A percentile compares a stretch with the other conserved stretches of the same genome.
phyloP scores from a whole-genome alignment of 2,329 filamentous ascomycete species.

The Aspergillus aculeatus region DNA sequence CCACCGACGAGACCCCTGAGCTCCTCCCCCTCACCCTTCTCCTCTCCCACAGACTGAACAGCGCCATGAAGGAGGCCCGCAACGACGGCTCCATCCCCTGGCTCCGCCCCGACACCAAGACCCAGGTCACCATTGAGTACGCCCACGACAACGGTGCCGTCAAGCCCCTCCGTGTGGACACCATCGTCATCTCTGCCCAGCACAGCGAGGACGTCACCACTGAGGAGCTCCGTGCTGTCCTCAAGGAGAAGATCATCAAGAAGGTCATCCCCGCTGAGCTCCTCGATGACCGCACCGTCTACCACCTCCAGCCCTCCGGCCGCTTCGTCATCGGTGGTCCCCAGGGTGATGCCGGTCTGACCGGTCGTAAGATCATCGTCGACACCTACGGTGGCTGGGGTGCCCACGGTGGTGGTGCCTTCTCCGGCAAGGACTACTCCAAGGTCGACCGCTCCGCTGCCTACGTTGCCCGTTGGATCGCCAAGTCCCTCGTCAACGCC shows the following conservation, averaged over 20 bases:
- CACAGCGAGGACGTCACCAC: constrained; percentile 86
- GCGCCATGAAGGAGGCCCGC: constrained; percentile 86
- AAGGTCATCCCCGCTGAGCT: constrained; percentile 88
- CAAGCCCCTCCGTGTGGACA: constrained; percentile 88
- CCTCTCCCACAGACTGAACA: constrained; percentile 95
- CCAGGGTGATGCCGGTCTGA: constrained; percentile 97
- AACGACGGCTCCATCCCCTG: constrained; percentile 84
- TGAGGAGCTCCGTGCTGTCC: constrained; percentile 88
- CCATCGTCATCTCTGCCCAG: constrained; percentile 93
- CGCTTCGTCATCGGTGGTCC: constrained; percentile 99
- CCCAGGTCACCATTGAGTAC: constrained; percentile 98
- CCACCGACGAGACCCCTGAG: constrained; percentile 98
- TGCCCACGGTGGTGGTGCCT: constrained; percentile 98
- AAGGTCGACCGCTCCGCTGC: constrained; percentile 99
- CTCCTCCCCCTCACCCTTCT: constrained; percentile 91
- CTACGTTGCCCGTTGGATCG: constrained; percentile 97
- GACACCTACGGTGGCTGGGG: constrained; percentile 99
- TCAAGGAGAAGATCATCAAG: constrained; percentile 97
- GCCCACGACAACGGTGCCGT: constrained; percentile 91
- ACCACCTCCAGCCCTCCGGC: constrained; percentile 98
- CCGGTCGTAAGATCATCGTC: constrained; percentile 98
- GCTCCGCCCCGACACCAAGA: constrained; percentile 99
- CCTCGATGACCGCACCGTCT: constrained; percentile 88
- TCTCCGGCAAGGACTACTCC: constrained; percentile 99
- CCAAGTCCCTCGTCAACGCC: constrained; percentile 92